These are phyloP conservation scores for Pisolithus albus DNA, from an alignment of 768 basidiomycete species.

Conservation along the genomic window DNA sequence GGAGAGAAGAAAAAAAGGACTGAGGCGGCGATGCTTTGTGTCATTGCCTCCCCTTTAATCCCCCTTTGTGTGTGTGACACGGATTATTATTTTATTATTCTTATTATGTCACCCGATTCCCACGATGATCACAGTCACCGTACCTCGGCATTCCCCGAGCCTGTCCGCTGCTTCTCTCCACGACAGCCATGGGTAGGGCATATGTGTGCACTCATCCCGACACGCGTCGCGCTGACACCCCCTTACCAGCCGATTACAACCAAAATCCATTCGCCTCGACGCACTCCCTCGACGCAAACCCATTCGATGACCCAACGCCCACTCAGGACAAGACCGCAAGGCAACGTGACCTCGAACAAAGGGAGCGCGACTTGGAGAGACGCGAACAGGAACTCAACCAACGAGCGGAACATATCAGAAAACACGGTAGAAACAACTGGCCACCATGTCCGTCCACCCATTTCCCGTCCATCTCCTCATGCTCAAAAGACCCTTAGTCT, in stretches of 20 bases:
- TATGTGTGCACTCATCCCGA: neutral
- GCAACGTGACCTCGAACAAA: constrained; percentile 57
- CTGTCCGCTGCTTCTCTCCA: too few species aligned
- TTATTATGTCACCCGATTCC: too few species aligned
- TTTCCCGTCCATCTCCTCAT: constrained; percentile 11
- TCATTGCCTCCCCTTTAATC: constrained; percentile 5
- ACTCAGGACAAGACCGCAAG: constrained; percentile 31
- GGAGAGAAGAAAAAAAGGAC: constrained; percentile 2
- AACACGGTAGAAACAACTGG: constrained; percentile 87
- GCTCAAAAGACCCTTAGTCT: constrained; percentile 49
- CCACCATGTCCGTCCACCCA: constrained; percentile 63
- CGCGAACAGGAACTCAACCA: constrained; percentile 69
- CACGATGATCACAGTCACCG: too few species aligned
- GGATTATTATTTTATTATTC: too few species aligned
- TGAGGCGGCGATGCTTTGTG: constrained; percentile 5
- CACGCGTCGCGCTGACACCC: neutral
- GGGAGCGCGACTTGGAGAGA: constrained; percentile 77
- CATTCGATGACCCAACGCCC: constrained; percentile 79
- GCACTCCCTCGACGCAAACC: constrained; percentile 80
- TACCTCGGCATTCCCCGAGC: too few species aligned
- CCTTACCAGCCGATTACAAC: constrained; percentile 24
- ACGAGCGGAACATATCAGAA: constrained; percentile 62
- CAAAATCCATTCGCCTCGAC: constrained; percentile 84
- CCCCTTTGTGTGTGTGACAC: neutral
- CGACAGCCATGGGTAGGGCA: constrained; percentile 19